phyloP scores from a whole-genome alignment of 2,329 filamentous ascomycete genomes.

The Pyrenophora seminiperda region DNA sequence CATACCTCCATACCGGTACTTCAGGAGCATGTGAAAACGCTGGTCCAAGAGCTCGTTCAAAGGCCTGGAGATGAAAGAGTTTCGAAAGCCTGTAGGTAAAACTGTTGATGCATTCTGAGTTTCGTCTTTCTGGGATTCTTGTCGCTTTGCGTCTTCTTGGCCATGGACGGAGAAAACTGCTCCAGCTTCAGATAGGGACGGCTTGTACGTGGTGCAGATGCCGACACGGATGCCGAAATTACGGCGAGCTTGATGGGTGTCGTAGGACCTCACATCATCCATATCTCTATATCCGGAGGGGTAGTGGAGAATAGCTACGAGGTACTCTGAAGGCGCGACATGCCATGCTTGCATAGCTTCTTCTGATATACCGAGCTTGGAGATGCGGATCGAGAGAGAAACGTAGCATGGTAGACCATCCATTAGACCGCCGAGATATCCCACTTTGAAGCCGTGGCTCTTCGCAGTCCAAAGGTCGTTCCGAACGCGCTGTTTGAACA shows the following conservation, averaged over 20 bases:
- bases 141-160: conserved; percentile 39
- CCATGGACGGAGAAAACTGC: conserved; percentile 55
- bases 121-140: conserved; percentile 25
- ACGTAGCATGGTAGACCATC: conserved; percentile 59
- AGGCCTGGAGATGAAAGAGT: conserved; percentile 73
- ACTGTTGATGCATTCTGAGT: conserved; percentile 20
- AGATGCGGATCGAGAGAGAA: conserved; percentile 70
- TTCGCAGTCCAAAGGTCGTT: conserved; percentile 67
- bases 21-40: conserved; percentile 66
- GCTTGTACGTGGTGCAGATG: conserved; percentile 74
- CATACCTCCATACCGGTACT: conserved; percentile 60
- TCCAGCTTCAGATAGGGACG: conserved; percentile 61
- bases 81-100: conserved; percentile 51
- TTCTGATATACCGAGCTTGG: conserved; percentile 72
- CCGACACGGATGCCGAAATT: conserved; percentile 69
- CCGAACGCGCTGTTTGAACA: conserved; percentile 53
- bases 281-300: conserved; percentile 65
- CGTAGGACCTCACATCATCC: conserved; percentile 57
- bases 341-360: conserved; percentile 81
- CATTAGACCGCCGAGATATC: conserved; percentile 61
- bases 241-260: conserved; percentile 43
- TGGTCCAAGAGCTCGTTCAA: conserved; percentile 71
- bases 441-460: conserved; percentile 71
- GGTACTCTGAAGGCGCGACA: conserved; percentile 67
- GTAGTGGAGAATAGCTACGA: conserved; percentile 74